phyloP scores from a whole-genome alignment of 202 grass and related monocot genomes.

The Eragrostis tef region DNA sequence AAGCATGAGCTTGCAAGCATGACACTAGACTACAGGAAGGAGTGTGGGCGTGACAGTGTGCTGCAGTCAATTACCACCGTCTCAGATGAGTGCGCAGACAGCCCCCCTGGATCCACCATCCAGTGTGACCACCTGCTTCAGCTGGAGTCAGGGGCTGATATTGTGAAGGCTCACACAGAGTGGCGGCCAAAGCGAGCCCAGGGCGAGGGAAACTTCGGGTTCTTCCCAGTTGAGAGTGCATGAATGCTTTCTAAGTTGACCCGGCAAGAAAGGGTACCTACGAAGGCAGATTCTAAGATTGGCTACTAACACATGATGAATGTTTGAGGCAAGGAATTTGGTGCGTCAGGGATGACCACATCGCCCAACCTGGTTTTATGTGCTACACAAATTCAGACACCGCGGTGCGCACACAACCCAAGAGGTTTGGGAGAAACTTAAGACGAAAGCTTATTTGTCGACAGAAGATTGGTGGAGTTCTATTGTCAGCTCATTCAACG shows the following conservation, averaged over 20 bases:
- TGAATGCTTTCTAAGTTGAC: slow-evolving; percentile 32
- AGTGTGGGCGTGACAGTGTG: slow-evolving; percentile 80
- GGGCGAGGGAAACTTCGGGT: slow-evolving; percentile 48
- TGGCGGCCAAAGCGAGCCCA: slow-evolving; percentile 75
- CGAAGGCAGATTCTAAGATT: slow-evolving; percentile 36
- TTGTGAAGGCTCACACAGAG: slow-evolving; percentile 74
- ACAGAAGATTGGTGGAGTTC: neutral
- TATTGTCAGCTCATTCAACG: neutral
- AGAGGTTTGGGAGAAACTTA: neutral
- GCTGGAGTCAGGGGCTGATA: slow-evolving; percentile 79
- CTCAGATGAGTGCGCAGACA: slow-evolving; percentile 39
- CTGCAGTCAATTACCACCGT: slow-evolving; percentile 83
- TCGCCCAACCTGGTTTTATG: slow-evolving; percentile 21
- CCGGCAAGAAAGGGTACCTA: slow-evolving; percentile 11
- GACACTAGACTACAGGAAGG: slow-evolving; percentile 97
- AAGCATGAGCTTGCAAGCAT: slow-evolving; percentile 91
- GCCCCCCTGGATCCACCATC: slow-evolving; percentile 44
- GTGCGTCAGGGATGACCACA: neutral
- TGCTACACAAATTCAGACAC: slow-evolving; percentile 7
- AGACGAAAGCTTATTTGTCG: neutral
- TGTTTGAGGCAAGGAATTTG: slow-evolving; percentile 8
- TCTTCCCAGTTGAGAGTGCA: slow-evolving; percentile 51
- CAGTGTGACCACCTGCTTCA: slow-evolving; percentile 86
- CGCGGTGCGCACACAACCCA: neutral
- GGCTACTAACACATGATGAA: slow-evolving; percentile 39